A percentile compares a stretch with the other conserved stretches of the same genome.
Conservation (phyloP, 306 rosid genomes). For the cucumber (Cucumis sativus) region DNA sequence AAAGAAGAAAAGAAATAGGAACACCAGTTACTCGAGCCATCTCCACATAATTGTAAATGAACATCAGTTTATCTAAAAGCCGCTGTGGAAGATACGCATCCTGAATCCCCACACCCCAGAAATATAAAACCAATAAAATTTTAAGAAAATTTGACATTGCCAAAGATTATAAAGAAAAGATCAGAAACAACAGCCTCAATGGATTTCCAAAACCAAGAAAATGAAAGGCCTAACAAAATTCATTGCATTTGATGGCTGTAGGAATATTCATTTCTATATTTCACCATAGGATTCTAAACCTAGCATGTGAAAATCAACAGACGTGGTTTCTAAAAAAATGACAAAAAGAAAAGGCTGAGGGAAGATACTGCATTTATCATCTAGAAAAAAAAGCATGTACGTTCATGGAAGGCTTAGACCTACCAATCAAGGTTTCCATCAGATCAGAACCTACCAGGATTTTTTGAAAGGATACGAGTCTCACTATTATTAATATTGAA, state of each 20-base stretch:
- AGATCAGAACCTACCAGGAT: not conserved
- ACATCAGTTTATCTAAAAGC: constrained; percentile 91
- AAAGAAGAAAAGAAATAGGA: constrained; percentile 88
- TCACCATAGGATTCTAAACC: not conserved
- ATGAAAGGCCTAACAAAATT: not conserved
- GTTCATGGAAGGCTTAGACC: not conserved
- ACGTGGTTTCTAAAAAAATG: too few relatives aligned
- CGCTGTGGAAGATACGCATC: constrained; percentile 99
- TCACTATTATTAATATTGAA: too few relatives aligned
- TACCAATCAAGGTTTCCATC: not conserved
- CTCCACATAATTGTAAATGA: constrained; percentile 90
- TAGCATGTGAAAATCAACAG: not conserved
- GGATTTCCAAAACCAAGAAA: not conserved
- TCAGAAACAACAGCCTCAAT: not conserved
- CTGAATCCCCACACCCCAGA: constrained; percentile 25
- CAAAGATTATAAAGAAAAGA: not conserved
- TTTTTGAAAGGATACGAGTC: too few relatives aligned
- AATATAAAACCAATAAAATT: not conserved
- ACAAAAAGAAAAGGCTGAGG: not conserved
- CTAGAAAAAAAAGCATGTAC: not conserved
- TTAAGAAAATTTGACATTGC: not conserved
- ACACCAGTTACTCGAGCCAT: constrained; percentile 99
- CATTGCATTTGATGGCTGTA: not conserved
- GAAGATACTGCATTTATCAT: not conserved
- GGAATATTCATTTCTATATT: not conserved